Conservation (phyloP, 257 asterid genomes). For the Gentiana straminea region DNA sequence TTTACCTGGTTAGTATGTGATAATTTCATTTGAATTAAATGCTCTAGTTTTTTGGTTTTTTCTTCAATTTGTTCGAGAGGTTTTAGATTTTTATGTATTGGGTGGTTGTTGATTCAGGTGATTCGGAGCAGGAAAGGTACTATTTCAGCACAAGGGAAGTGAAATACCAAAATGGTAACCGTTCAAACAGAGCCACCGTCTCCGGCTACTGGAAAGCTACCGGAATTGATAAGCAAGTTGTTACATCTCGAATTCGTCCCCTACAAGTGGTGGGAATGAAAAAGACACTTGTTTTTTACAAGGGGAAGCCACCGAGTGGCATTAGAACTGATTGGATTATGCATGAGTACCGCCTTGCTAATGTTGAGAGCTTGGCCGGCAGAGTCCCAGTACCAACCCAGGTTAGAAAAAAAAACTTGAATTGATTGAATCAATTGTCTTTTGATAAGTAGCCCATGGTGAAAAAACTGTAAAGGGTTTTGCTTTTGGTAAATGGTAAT, state of each 20-base stretch:
- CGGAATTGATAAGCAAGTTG: conserved; percentile 32
- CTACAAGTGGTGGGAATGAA: conserved; percentile 24
- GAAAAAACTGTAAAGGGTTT: not conserved
- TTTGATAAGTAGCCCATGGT: too few relatives aligned
- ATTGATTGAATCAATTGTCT: too few relatives aligned
- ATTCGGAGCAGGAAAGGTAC: conserved; percentile 33
- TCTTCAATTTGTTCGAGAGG: too few relatives aligned
- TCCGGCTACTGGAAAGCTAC: conserved; percentile 48
- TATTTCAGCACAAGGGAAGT: conserved; percentile 38
- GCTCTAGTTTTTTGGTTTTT: too few relatives aligned
- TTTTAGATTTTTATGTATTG: too few relatives aligned
- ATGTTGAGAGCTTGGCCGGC: not conserved
- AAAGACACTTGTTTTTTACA: conserved; percentile 39
- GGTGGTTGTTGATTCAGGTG: conserved; percentile 14
- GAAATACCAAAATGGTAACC: conserved; percentile 30
- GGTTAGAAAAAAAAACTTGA: conserved; percentile 1
- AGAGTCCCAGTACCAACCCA: not conserved
- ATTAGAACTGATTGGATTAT: conserved; percentile 36
- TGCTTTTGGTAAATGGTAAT: not conserved
- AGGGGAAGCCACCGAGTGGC: conserved; percentile 31
- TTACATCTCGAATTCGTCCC: conserved; percentile 4
- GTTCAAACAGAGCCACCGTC: conserved; percentile 39
- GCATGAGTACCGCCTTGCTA: conserved; percentile 37
- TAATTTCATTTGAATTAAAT: too few relatives aligned
- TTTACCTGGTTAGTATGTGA: conserved; percentile 54